Evolutionary conservation across 106 monocot species (phyloP).

Genomic region (Phalaenopsis aphrodite): DNA sequence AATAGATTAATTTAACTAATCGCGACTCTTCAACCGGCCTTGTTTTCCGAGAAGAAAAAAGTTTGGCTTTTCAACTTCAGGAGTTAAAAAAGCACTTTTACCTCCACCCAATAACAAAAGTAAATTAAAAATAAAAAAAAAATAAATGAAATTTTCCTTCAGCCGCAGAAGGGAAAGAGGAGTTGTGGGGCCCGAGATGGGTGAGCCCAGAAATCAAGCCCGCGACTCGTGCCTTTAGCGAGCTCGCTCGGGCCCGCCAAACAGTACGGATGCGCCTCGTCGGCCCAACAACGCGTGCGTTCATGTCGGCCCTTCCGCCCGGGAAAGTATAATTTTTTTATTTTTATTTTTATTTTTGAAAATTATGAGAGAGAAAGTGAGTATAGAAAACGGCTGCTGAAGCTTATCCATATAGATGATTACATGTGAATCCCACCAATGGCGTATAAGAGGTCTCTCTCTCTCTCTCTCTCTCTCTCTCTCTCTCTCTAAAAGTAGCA

Average conservation of each 20-base stretch:
- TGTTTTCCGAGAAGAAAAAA: neutral
- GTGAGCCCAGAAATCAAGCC: neutral
- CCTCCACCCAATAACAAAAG: too few relatives aligned
- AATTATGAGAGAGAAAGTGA: neutral
- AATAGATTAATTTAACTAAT: neutral
- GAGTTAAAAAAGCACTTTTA: neutral
- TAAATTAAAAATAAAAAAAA: neutral
- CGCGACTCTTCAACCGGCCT: neutral
- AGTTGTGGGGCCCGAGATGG: slow-evolving; percentile 1
- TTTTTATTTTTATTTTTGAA: neutral
- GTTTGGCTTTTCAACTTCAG: neutral
- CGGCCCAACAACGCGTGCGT: slow-evolving; percentile 7
- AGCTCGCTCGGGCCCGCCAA: neutral
- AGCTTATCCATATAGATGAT: slow-evolving; percentile 1
- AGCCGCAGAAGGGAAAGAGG: neutral
- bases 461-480: too few relatives aligned
- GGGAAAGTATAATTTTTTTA: neutral
- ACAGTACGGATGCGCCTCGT: slow-evolving; percentile 4
- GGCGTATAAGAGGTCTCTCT: neutral
- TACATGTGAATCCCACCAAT: neutral
- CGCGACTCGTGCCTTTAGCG: neutral
- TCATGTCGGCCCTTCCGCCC: neutral
- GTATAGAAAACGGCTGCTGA: neutral
- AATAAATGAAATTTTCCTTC: neutral
- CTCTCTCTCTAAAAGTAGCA: too few relatives aligned